Percentiles rank a stretch among this genome's conserved stretches.
These are phyloP conservation scores for Cornus suecica DNA, from an alignment of 148 eudicot genomes.

Conservation along the genomic window DNA sequence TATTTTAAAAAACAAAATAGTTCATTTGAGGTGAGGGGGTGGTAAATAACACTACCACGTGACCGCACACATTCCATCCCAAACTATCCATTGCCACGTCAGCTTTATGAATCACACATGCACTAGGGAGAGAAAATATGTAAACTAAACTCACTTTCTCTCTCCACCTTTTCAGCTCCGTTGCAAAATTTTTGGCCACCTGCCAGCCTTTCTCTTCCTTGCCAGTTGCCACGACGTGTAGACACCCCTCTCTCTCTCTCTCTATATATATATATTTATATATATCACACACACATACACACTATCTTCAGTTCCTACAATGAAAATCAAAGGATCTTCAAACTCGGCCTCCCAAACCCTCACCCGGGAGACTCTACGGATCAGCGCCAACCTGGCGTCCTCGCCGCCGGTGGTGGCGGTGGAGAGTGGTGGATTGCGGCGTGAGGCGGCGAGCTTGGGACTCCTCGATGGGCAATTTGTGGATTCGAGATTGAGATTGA, in stretches of 20 bases:
- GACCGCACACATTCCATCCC: no score
- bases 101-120: no score
- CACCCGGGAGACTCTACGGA: constrained; percentile 79
- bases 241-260: not conserved
- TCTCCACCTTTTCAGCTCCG: constrained; percentile 8
- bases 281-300: not conserved
- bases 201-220: constrained; percentile 6
- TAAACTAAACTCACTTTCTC: not conserved
- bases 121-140: not conserved
- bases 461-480: constrained; percentile 53
- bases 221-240: not conserved
- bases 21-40: no score
- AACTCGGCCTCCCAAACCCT: constrained; percentile 39
- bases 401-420: constrained; percentile 12
- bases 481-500: constrained; percentile 64
- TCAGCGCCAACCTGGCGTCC: constrained; percentile 65
- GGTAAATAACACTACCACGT: no score
- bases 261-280: no score
- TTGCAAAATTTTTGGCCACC: constrained; percentile 3
- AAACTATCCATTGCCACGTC: no score
- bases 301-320: constrained; percentile 11
- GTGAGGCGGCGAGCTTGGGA: constrained; percentile 28
- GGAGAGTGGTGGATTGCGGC: constrained; percentile 23
- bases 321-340: constrained; percentile 56
- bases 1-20: no score